phyloP scores from a whole-genome alignment of 371 early-diverging fungal genomes.

The Mucor circinelloides region DNA sequence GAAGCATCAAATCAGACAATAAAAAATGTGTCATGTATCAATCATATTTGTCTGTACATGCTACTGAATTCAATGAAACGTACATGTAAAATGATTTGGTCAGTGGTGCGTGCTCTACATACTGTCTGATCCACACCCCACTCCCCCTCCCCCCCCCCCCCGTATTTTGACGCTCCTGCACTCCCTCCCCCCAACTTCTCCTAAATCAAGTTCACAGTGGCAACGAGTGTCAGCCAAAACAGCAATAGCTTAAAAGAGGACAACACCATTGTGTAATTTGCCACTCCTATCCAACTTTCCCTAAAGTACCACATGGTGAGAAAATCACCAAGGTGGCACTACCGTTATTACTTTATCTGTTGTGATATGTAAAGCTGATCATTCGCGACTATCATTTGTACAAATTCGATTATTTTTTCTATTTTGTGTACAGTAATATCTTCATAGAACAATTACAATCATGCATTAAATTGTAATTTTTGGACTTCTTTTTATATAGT shows the following conservation, averaged over 20 bases:
- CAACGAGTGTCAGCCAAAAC: neutral
- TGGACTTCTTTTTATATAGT: neutral
- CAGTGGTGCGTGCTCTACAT: constrained; percentile 1
- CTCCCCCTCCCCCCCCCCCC: too few species aligned
- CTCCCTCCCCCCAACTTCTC: neutral
- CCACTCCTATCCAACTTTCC: neutral
- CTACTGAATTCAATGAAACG: neutral
- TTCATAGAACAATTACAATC: neutral
- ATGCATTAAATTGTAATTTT: neutral
- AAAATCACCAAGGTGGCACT: neutral
- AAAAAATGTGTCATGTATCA: neutral
- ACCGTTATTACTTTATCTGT: neutral
- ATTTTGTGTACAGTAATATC: neutral
- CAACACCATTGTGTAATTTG: neutral
- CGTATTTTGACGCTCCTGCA: neutral
- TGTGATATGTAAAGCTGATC: neutral
- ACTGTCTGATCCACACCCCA: neutral
- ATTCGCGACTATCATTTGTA: neutral
- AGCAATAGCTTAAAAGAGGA: neutral
- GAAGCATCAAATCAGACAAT: neutral
- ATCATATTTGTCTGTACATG: neutral
- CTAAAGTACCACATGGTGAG: neutral
- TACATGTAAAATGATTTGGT: neutral
- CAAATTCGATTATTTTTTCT: neutral
- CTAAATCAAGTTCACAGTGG: neutral